These are phyloP conservation scores for Tilletiaria anomala DNA, from an alignment of 1,284 basidiomycete species.

Conservation along the genomic window DNA sequence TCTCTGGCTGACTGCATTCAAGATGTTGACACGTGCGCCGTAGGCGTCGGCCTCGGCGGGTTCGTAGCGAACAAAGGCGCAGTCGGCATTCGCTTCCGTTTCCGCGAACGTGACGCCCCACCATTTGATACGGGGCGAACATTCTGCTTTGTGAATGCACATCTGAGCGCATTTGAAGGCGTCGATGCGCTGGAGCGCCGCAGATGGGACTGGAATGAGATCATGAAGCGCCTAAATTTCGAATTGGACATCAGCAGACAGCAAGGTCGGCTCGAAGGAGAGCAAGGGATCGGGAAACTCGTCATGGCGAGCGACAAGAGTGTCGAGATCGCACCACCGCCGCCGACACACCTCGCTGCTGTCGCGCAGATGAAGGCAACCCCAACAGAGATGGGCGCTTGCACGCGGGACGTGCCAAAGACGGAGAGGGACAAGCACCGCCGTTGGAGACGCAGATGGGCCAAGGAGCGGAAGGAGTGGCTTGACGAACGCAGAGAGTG, in stretches of 20 bases:
- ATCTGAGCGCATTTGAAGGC: slow-evolving; percentile 1
- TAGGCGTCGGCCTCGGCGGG: slow-evolving; percentile 16
- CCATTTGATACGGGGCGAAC: background rate
- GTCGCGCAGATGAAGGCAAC: too few relatives aligned
- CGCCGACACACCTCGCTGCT: too few relatives aligned
- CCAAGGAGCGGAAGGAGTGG: too few relatives aligned
- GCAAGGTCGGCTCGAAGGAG: slow-evolving; percentile 1
- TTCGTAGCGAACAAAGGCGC: slow-evolving; percentile 21
- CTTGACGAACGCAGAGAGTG: too few relatives aligned
- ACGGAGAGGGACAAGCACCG: too few relatives aligned
- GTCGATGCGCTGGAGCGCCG: slow-evolving; percentile 1
- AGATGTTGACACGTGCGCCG: slow-evolving; percentile 10
- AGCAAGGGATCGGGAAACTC: too few relatives aligned
- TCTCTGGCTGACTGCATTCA: slow-evolving; percentile 3
- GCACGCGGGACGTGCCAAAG: too few relatives aligned
- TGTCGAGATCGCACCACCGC: too few relatives aligned
- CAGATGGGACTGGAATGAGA: slow-evolving; percentile 1
- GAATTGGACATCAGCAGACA: too few relatives aligned
- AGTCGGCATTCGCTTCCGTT: slow-evolving; percentile 13
- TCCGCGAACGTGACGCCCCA: background rate
- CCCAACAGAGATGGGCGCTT: too few relatives aligned
- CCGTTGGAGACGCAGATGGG: too few relatives aligned
- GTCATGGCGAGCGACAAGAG: too few relatives aligned
- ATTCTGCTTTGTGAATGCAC: slow-evolving; percentile 3
- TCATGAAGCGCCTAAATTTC: slow-evolving; percentile 1